A percentile compares a stretch with the other conserved stretches of the same genome.
Conservation (phyloP, 352 stramenopile species). For the Globisporangium spinosum region DNA sequence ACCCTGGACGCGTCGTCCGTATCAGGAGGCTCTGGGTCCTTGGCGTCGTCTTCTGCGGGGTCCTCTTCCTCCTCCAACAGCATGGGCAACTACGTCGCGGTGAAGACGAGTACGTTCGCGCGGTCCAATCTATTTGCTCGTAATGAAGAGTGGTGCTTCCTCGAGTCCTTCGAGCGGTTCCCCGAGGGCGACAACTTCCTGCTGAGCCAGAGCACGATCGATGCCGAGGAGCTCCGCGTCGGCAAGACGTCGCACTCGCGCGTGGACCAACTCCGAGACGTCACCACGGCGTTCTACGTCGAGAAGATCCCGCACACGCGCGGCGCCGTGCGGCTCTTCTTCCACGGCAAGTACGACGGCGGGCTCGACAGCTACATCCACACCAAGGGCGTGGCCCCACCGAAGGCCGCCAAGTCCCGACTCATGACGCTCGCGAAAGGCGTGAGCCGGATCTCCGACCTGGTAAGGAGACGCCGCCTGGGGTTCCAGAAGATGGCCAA, state of each 20-base stretch:
- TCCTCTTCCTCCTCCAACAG: background rate
- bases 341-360: slow-evolving; percentile 27
- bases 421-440: slow-evolving; percentile 26
- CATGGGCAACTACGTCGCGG: slow-evolving; percentile 27
- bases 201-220: slow-evolving; percentile 26
- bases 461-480: slow-evolving; percentile 36
- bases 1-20: background rate
- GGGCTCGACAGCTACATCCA: slow-evolving; percentile 5
- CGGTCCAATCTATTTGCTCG: slow-evolving; percentile 29
- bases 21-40: background rate
- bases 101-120: slow-evolving; percentile 41
- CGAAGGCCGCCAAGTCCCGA: slow-evolving; percentile 26
- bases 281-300: slow-evolving; percentile 33
- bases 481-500: slow-evolving; percentile 32
- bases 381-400: slow-evolving; percentile 10
- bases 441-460: slow-evolving; percentile 25
- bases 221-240: slow-evolving; percentile 25
- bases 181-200: slow-evolving; percentile 25
- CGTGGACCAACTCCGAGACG: slow-evolving; percentile 37
- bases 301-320: slow-evolving; percentile 17
- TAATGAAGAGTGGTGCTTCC: slow-evolving; percentile 51
- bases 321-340: slow-evolving; percentile 28
- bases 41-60: background rate
- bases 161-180: slow-evolving; percentile 32
- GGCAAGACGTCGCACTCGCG: slow-evolving; percentile 30